Percentiles rank a stretch among this genome's conserved stretches.
phyloP scores from a whole-genome alignment of 495 filamentous ascomycete species.

The Xylaria curta region DNA sequence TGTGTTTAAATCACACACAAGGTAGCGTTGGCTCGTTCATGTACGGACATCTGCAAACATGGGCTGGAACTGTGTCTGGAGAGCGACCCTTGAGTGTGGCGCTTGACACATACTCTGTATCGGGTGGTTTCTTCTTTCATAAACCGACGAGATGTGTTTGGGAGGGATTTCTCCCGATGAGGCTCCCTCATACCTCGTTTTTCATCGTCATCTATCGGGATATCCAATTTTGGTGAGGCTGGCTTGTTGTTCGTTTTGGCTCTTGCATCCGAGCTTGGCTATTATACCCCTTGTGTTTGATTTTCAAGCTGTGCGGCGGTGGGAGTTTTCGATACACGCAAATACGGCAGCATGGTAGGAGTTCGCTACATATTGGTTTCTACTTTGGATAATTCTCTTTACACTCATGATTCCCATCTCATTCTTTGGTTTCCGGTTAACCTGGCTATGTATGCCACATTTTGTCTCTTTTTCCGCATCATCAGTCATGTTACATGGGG shows the following conservation, averaged over 20 bases:
- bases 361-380: slow-evolving; percentile 21
- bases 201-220: slow-evolving; percentile 7
- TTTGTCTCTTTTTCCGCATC: slow-evolving; percentile 6
- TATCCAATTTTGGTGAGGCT: slow-evolving; percentile 25
- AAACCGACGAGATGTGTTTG: background rate
- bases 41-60: slow-evolving; percentile 4
- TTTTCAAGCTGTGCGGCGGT: slow-evolving; percentile 22
- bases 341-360: slow-evolving; percentile 30
- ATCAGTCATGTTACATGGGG: slow-evolving; percentile 14
- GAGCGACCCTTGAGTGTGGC: background rate
- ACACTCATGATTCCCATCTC: background rate
- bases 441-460: slow-evolving; percentile 13
- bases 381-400: background rate
- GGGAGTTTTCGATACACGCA: slow-evolving; percentile 26
- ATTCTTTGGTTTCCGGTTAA: slow-evolving; percentile 1
- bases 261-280: slow-evolving; percentile 18
- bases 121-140: background rate
- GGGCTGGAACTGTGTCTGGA: slow-evolving; percentile 16
- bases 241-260: slow-evolving; percentile 23
- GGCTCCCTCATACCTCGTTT: background rate
- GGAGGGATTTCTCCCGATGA: background rate
- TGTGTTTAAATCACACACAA: background rate
- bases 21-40: background rate
- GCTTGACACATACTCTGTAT: background rate
- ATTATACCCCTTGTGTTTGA: slow-evolving; percentile 27